Base-by-base conservation (phyloP, 306 rosid genomes). In the Calophaca sinica region DNA sequence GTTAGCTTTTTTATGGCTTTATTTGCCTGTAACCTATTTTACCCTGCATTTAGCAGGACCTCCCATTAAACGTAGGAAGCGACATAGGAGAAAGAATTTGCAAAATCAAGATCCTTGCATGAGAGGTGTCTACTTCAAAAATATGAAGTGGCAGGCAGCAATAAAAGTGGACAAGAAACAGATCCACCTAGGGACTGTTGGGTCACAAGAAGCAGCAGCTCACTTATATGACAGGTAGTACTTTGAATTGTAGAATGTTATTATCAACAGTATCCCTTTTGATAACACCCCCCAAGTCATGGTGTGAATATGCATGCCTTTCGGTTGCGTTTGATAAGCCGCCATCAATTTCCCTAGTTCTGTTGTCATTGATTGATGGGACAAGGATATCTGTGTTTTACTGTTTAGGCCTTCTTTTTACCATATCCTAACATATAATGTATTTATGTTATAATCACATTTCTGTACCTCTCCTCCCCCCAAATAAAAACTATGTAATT, bases 131-230 rank as follows among this genome's bases (percentile, higher is more conserved):
- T 91, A 94, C 78, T 94, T 87, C 80, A 94, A 90, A 63, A 91
- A 94, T 77, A 90, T 94, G 97, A 94, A 91, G 82, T 94, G 98
- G 98, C 97, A 94, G 57, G 97, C 98, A 15, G 97, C 98, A 4
- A 94, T 94, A 38, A 94, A 94, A 77, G 98, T 94, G 14, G 97
- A 91, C 84, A 94, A 94, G 88, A 94, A 91, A 85, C 98, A 91
- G 87, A 94, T 94, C 59, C 98, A 94, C 82, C 83, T 94, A 61
- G 97, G 98, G 20, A 94, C 97, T 64, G 92, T 91, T 36, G 89
- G 89, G 70, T 91, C 96, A n/a, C 96, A 94, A 90, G 90, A 89
- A 85, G 98, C 88, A 84, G 97, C 98, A 77, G 97, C 93, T 51
- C 97, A 42, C 73, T 85, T 94, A 74, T 94, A 94, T 52, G 98